Evolutionary conservation across 2,329 filamentous ascomycete genomes (phyloP), one percentile per base, ranked within the genome.

Genomic region (Plenodomus biglobosus): DNA sequence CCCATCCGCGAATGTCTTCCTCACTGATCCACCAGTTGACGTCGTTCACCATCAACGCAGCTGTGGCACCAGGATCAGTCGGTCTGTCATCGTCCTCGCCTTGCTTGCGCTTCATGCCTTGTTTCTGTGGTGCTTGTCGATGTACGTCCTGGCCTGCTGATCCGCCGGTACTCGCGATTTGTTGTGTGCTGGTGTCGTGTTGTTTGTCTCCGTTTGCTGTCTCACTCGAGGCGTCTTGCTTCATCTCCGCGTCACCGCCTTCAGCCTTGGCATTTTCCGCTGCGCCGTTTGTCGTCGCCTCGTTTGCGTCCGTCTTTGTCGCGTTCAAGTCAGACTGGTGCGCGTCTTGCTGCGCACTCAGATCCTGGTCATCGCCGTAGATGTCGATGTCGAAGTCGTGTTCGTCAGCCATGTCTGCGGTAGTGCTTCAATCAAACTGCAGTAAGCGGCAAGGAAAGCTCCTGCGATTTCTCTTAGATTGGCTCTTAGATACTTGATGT

Each of bases 11-110:
- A 47, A 99, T 84, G 61, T 97, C 91, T 66, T 99, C 94, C 68
- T 99, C 94, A 2, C 67, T 72, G 22, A 86, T 92, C 92, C 92
- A 97, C 94, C 94, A 99, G 71, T 89, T 88, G 8, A 99, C 78
- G 41, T 97, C 94, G 2, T 90, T 92, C 44, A 97, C 83, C 70
- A 95, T 84, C 22, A 97, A 75, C 0, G 92, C 91, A 19, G 85
- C 78, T 4, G 82, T 84, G 2, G 85, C 84, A 53, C 80, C 80
- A 1, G 80, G 79, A 50, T 86, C 84, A 4, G 79, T 68, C 1
- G 76, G 77, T 19, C 80, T 75, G 44, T 84, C 80, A 43, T 77
- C 69, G 36, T 76, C 69, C 17, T 69, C 76, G 17, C 75, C 77
- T 50, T 83, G 81, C 66, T 86, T 86, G 47, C 84, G 80, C 67